Conservation (phyloP, 2,329 filamentous ascomycete genomes). For the Epichloe amarillans region DNA sequence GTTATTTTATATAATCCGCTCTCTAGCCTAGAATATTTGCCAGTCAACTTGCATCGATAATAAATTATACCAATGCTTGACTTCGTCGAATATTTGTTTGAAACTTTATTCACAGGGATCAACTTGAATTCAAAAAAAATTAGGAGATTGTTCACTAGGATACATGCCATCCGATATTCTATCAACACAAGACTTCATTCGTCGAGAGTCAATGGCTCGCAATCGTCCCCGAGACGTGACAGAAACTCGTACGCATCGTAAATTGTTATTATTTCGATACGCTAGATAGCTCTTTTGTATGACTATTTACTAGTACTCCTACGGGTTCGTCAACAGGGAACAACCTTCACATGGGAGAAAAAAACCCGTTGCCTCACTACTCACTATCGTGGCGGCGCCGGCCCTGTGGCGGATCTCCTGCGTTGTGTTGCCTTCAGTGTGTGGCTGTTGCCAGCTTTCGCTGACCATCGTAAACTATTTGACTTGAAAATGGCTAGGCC, state of each 20-base stretch:
- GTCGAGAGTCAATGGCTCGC: neutral
- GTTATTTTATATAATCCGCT: constrained; percentile 70
- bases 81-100: neutral
- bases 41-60: neutral
- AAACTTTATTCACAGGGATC: neutral
- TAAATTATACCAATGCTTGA: neutral
- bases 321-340: too few species aligned
- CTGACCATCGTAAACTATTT: neutral
- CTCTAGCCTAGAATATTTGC: constrained; percentile 25
- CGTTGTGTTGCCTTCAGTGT: too few species aligned
- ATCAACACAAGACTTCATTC: neutral
- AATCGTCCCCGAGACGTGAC: neutral
- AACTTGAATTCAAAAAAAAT: neutral
- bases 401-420: too few species aligned
- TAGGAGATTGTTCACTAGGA: neutral
- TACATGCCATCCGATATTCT: neutral
- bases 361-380: too few species aligned
- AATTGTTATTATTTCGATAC: neutral
- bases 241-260: neutral
- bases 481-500: neutral
- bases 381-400: too few species aligned
- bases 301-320: too few species aligned
- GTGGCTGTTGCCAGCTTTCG: too few species aligned
- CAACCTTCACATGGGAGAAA: too few species aligned
- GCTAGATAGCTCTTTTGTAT: too few species aligned